Evolutionary conservation across 2,329 filamentous ascomycete genomes (phyloP).

Genomic region (Coniochaeta hoffmannii): DNA sequence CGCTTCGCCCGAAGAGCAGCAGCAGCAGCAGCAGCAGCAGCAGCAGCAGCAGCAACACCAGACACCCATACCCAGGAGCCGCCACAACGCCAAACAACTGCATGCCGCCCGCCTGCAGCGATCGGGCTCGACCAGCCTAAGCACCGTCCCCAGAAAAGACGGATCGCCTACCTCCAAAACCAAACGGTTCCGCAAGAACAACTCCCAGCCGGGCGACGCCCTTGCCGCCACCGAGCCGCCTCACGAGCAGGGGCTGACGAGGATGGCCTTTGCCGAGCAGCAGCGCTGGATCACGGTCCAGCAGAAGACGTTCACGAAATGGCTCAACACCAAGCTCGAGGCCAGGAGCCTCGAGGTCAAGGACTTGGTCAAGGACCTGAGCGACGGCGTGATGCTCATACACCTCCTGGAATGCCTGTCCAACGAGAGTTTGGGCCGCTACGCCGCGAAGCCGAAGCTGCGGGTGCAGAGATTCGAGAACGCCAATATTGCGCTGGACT

Average conservation of each 20-base stretch:
- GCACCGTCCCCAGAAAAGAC: conserved; percentile 21
- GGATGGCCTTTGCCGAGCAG: conserved; percentile 58
- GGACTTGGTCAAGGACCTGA: conserved; percentile 82
- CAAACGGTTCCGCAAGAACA: conserved; percentile 26
- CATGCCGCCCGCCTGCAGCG: conserved; percentile 41
- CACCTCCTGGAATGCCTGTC: conserved; percentile 96
- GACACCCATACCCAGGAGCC: conserved; percentile 24
- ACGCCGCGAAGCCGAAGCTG: conserved; percentile 92
- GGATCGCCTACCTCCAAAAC: conserved; percentile 17
- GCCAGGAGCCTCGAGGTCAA: conserved; percentile 71
- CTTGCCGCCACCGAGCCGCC: conserved; percentile 38
- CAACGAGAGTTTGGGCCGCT: conserved; percentile 88
- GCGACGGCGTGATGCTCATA: conserved; percentile 90
- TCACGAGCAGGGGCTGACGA: conserved; percentile 43
- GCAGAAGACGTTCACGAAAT: conserved; percentile 99
- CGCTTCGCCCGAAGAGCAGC: conserved; percentile 4
- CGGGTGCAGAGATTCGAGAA: conserved; percentile 97
- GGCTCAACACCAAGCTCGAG: conserved; percentile 94
- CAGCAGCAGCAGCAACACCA: conserved; percentile 11
- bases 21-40: conserved; percentile 10
- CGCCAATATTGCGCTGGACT: conserved; percentile 91
- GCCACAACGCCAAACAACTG: conserved; percentile 40
- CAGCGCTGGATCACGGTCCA: conserved; percentile 73
- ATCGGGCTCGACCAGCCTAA: conserved; percentile 30
- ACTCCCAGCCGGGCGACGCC: conserved; percentile 28